Conservation (phyloP, 306 rosid species). For the Fagus crenata region DNA sequence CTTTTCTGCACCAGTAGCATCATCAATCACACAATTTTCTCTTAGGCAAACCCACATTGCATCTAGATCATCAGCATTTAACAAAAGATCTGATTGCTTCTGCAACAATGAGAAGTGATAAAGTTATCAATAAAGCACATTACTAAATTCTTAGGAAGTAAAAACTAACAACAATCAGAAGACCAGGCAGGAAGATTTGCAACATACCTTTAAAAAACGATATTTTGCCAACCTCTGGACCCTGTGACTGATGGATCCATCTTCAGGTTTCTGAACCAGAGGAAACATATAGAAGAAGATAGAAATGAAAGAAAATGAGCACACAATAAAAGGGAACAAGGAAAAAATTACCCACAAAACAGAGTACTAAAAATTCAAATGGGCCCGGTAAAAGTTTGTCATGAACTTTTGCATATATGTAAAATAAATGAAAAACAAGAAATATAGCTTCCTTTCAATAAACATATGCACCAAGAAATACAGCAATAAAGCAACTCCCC, state of each 20-base stretch:
- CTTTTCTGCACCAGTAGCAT: slow-evolving; percentile 98
- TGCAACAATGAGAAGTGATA: slow-evolving; percentile 40
- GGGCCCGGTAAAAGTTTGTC: slow-evolving; percentile 3
- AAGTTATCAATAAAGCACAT: slow-evolving; percentile 29
- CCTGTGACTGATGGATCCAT: slow-evolving; percentile 91
- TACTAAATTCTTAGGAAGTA: slow-evolving; percentile 14
- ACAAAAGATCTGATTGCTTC: slow-evolving; percentile 97
- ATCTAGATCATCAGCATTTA: slow-evolving; percentile 97
- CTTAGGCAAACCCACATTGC: slow-evolving; percentile 98
- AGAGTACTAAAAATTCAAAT: background rate
- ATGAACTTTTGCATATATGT: slow-evolving; percentile 14
- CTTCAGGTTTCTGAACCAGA: slow-evolving; percentile 91
- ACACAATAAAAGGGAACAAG: background rate
- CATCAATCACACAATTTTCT: slow-evolving; percentile 98
- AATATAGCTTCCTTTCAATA: background rate
- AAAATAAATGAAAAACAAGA: slow-evolving; percentile 16
- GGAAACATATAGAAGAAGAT: slow-evolving; percentile 1
- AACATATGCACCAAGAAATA: background rate
- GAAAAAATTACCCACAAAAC: background rate
- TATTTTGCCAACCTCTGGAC: slow-evolving; percentile 93
- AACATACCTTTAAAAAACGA: slow-evolving; percentile 75
- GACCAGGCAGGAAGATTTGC: slow-evolving; percentile 5
- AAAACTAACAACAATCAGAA: slow-evolving; percentile 20
- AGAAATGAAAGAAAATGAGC: background rate
- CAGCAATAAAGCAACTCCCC: background rate